phyloP scores from a whole-genome alignment of 2,329 filamentous ascomycete species.

The Fusarium papillatum region DNA sequence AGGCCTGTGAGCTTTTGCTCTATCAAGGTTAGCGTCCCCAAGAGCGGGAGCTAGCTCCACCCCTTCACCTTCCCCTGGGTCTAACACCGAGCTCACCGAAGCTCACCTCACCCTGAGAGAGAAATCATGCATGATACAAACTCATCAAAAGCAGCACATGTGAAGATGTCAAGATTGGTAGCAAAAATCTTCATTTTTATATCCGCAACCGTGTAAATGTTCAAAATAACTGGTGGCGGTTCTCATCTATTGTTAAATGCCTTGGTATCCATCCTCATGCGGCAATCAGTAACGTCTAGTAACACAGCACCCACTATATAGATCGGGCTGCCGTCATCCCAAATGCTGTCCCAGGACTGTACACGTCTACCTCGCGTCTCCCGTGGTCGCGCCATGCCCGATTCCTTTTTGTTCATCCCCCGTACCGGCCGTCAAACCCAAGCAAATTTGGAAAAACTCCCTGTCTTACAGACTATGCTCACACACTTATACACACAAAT shows the following conservation, averaged over 20 bases:
- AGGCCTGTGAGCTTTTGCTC: neutral
- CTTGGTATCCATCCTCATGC: slow-evolving; percentile 21
- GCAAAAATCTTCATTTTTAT: neutral
- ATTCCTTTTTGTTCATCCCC: slow-evolving; percentile 15
- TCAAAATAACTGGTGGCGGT: neutral
- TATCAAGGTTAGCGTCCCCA: neutral
- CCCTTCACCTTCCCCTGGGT: neutral
- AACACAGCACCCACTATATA: slow-evolving; percentile 11
- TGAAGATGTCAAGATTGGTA: neutral
- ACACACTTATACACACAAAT: slow-evolving; percentile 35
- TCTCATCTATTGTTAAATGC: slow-evolving; percentile 39
- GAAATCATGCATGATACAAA: neutral
- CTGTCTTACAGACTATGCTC: slow-evolving; percentile 32
- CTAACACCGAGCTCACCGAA: slow-evolving; percentile 18
- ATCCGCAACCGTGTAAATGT: neutral
- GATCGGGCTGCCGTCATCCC: slow-evolving; percentile 8
- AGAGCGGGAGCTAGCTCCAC: slow-evolving; percentile 1
- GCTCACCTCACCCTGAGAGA: neutral
- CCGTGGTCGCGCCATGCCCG: slow-evolving; percentile 23
- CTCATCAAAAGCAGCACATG: neutral
- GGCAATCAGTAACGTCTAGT: slow-evolving; percentile 18
- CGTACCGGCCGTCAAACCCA: slow-evolving; percentile 9
- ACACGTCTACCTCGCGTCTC: slow-evolving; percentile 30
- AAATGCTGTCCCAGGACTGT: slow-evolving; percentile 23
- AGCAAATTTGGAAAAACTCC: slow-evolving; percentile 7